These are phyloP conservation scores for Xylaria flabelliformis DNA, from an alignment of 495 filamentous ascomycete genomes.

Conservation along the genomic window DNA sequence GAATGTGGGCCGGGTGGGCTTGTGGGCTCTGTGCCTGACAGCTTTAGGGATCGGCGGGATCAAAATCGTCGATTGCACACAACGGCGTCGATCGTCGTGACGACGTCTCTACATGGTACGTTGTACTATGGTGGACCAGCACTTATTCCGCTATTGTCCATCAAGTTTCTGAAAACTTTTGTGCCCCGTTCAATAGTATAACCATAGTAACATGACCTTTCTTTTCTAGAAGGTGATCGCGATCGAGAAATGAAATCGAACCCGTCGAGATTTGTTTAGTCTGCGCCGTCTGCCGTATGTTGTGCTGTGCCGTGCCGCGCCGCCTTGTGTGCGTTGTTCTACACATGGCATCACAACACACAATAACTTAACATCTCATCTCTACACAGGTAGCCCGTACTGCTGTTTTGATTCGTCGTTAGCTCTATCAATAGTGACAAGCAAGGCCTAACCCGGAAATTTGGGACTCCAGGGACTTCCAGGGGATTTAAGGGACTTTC, in stretches of 20 bases:
- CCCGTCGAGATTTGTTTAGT: not conserved
- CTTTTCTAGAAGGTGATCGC: slow-evolving; percentile 25
- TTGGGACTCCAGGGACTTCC: not conserved
- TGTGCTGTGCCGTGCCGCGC: not conserved
- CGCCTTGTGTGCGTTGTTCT: not conserved
- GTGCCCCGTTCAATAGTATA: not conserved
- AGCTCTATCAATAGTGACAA: not conserved
- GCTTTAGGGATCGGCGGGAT: not conserved
- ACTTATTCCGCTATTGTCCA: not conserved
- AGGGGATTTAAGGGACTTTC: too few relatives aligned
- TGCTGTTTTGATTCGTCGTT: not conserved
- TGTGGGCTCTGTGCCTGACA: slow-evolving; percentile 13
- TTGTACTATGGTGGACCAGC: slow-evolving; percentile 5
- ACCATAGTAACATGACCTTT: slow-evolving; percentile 1
- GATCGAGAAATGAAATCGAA: slow-evolving; percentile 2
- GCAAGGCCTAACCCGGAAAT: not conserved
- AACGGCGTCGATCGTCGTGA: slow-evolving; percentile 16
- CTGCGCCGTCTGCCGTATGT: too few relatives aligned
- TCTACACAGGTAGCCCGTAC: too few relatives aligned
- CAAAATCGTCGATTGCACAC: slow-evolving; percentile 21
- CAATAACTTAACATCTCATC: too few relatives aligned
- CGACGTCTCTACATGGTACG: slow-evolving; percentile 1
- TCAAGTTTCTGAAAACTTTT: slow-evolving; percentile 6
- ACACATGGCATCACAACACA: not conserved
- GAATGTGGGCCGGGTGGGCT: not conserved